Evolutionary conservation across 2,329 filamentous ascomycete species (phyloP).

Genomic region (Botrytis pseudocinerea): DNA sequence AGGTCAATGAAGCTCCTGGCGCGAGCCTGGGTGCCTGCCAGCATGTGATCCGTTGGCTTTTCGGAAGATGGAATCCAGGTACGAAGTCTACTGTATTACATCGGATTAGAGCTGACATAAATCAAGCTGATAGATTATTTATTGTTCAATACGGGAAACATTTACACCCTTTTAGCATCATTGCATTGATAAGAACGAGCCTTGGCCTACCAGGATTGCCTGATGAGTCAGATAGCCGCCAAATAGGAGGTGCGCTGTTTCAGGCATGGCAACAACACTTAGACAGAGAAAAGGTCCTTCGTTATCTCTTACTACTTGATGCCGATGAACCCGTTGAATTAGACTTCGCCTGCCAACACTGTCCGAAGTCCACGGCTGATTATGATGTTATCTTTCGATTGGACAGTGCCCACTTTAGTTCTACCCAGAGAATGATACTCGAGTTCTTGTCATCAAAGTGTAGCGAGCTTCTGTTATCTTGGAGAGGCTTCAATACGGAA

Average conservation of each 20-base stretch:
- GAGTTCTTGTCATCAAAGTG: slow-evolving; percentile 39
- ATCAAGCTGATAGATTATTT: slow-evolving; percentile 65
- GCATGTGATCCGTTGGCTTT: slow-evolving; percentile 77
- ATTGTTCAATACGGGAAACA: slow-evolving; percentile 64
- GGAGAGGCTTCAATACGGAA: slow-evolving; percentile 33
- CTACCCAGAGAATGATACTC: slow-evolving; percentile 37
- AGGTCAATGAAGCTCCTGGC: slow-evolving; percentile 67
- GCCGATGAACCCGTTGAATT: slow-evolving; percentile 9
- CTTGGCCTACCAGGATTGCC: slow-evolving; percentile 51
- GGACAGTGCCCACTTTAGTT: slow-evolving; percentile 37
- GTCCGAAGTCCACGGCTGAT: slow-evolving; percentile 28
- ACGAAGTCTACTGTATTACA: slow-evolving; percentile 39
- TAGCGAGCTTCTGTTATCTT: slow-evolving; percentile 34
- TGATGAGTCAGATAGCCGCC: slow-evolving; percentile 16
- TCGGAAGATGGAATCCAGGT: slow-evolving; percentile 82
- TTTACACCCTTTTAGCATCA: slow-evolving; percentile 63
- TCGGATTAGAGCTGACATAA: slow-evolving; percentile 20
- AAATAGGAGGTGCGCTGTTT: slow-evolving; percentile 36
- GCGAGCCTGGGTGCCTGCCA: slow-evolving; percentile 67
- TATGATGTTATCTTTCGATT: slow-evolving; percentile 26
- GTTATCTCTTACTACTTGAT: slow-evolving; percentile 58
- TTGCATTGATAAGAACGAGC: slow-evolving; percentile 69
- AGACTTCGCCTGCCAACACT: slow-evolving; percentile 29
- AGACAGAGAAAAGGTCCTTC: slow-evolving; percentile 48
- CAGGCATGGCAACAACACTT: slow-evolving; percentile 40